Conservation (phyloP, 257 asterid genomes). For the Prunella vulgaris region DNA sequence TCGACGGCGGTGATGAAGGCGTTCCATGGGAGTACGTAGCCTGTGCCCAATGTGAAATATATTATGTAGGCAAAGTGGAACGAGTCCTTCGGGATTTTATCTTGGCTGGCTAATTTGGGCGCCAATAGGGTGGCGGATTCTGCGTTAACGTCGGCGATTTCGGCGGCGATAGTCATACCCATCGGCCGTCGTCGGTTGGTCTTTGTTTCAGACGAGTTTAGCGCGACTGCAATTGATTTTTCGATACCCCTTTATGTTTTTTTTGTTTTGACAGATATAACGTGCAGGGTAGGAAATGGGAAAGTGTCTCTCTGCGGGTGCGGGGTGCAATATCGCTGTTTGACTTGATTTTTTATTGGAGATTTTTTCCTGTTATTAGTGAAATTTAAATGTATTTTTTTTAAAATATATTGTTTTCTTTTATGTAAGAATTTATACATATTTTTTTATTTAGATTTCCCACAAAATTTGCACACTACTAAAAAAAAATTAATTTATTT, state of each 20-base stretch:
- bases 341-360: too few species aligned
- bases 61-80: conserved; percentile 77
- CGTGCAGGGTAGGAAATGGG: not conserved
- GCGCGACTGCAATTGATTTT: not conserved
- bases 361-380: too few species aligned
- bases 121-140: conserved; percentile 44
- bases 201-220: not conserved
- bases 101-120: conserved; percentile 25
- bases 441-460: too few species aligned
- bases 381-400: too few species aligned
- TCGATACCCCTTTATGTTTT: not conserved
- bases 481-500: too few species aligned
- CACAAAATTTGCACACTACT: too few species aligned
- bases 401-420: too few species aligned
- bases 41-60: conserved; percentile 77
- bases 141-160: conserved; percentile 29
- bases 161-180: conserved; percentile 27
- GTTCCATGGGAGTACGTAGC: conserved; percentile 92
- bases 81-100: conserved; percentile 57
- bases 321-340: too few species aligned
- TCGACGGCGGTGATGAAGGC: conserved; percentile 98
- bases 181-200: conserved; percentile 28
- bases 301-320: too few species aligned
- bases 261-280: too few species aligned
- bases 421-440: too few species aligned